Percentiles rank a stretch among this genome's conserved stretches.
Evolutionary conservation across 2,329 filamentous ascomycete species (phyloP).

Genomic region (Cytospora chrysosperma): DNA sequence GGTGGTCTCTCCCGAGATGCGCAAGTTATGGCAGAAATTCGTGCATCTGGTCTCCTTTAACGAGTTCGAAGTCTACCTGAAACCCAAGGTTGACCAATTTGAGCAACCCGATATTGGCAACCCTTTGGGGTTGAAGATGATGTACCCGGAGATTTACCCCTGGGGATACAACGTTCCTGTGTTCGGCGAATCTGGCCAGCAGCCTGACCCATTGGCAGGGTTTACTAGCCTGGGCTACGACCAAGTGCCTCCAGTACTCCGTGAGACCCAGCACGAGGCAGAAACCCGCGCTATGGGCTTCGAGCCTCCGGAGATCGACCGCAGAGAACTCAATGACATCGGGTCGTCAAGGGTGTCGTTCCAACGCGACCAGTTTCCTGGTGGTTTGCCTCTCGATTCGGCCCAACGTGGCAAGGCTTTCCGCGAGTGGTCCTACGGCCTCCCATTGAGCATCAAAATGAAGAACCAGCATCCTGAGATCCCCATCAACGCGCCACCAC

Average conservation of each 20-base stretch:
- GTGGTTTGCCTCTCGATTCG: neutral
- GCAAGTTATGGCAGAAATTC: neutral
- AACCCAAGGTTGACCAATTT: neutral
- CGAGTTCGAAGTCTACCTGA: neutral
- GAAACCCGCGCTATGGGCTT: neutral
- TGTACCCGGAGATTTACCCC: neutral
- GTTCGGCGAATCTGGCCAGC: neutral
- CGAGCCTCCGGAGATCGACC: neutral
- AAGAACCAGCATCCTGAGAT: conserved; percentile 34
- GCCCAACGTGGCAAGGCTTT: conserved; percentile 22
- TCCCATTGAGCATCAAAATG: conserved; percentile 29
- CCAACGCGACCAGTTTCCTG: neutral
- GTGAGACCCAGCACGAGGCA: neutral
- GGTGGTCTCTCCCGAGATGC: neutral
- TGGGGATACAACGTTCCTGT: conserved; percentile 6
- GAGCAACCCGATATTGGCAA: neutral
- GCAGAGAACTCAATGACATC: neutral
- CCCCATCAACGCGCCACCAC: conserved; percentile 36
- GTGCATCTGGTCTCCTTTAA: neutral
- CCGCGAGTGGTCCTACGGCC: conserved; percentile 33
- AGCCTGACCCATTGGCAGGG: neutral
- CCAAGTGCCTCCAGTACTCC: too few species aligned
- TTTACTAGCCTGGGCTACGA: too few species aligned
- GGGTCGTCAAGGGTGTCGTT: neutral
- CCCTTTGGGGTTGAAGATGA: neutral